Conservation (phyloP, 805 yeast species). For the Wickerhamiella brachini region DNA sequence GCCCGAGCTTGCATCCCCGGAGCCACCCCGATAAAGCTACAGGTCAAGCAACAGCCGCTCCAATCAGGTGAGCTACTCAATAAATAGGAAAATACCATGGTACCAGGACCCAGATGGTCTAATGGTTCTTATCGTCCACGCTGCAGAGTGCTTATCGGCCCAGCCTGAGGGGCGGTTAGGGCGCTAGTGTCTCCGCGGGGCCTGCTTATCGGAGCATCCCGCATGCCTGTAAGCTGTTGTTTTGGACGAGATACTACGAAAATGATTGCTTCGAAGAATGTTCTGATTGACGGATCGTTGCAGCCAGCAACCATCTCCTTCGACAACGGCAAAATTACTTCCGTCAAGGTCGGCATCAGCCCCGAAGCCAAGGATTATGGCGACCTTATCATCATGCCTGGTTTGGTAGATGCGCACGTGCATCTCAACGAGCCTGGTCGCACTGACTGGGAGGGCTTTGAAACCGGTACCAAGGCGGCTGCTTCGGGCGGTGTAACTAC, state of each 20-base stretch:
- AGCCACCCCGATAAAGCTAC: too few species aligned
- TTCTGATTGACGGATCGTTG: constrained; percentile 17
- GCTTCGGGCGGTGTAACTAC: constrained; percentile 96
- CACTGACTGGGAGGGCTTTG: constrained; percentile 97
- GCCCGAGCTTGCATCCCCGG: too few species aligned
- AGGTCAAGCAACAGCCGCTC: too few species aligned
- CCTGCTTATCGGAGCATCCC: not conserved
- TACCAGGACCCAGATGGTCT: too few species aligned
- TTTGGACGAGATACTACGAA: not conserved
- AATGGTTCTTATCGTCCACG: too few species aligned
- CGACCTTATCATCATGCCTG: constrained; percentile 70
- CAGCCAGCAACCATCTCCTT: constrained; percentile 19
- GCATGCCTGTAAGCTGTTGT: not conserved
- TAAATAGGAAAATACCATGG: too few species aligned
- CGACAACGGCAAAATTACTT: constrained; percentile 44
- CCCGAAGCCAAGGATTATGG: constrained; percentile 35
- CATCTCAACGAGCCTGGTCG: constrained; percentile 94
- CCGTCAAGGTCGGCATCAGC: constrained; percentile 15
- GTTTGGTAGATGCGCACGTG: constrained; percentile 86
- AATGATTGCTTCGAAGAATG: constrained; percentile 13
- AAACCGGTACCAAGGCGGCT: constrained; percentile 86
- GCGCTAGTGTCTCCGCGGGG: too few species aligned
- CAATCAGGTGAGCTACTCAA: too few species aligned
- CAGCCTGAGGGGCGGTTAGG: too few species aligned
- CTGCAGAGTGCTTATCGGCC: too few species aligned